Evolutionary conservation across 441 rosid genomes (phyloP).

Genomic region (Theobroma grandiflorum): DNA sequence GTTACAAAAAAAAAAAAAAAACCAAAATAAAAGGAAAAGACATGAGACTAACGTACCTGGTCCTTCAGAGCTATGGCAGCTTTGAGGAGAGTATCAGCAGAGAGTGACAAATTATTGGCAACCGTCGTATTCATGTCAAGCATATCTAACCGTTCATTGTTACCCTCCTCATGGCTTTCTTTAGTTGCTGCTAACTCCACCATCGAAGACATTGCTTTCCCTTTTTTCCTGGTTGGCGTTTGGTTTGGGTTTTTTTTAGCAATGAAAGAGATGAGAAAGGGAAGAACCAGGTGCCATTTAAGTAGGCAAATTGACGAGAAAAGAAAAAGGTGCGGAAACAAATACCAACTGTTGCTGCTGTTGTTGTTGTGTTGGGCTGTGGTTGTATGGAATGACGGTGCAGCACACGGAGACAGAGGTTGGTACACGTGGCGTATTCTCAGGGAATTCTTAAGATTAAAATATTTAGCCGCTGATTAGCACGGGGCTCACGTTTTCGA

Average conservation of each 20-base stretch:
- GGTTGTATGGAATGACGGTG: constrained; percentile 7
- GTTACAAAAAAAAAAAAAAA: neutral
- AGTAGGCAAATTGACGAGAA: neutral
- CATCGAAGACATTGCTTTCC: constrained; percentile 49
- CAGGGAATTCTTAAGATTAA: neutral
- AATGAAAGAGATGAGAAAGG: constrained; percentile 14
- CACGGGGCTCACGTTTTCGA: neutral
- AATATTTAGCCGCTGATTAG: neutral
- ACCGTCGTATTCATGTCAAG: constrained; percentile 44
- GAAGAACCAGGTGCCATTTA: neutral
- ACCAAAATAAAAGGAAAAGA: too few relatives aligned
- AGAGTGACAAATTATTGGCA: constrained; percentile 36
- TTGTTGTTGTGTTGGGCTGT: neutral
- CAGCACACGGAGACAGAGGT: neutral
- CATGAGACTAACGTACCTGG: constrained; percentile 42
- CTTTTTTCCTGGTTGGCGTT: neutral
- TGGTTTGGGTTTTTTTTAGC: neutral
- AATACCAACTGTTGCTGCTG: neutral
- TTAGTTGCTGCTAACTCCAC: constrained; percentile 48
- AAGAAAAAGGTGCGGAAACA: neutral
- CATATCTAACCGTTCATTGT: constrained; percentile 42
- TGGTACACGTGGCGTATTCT: neutral
- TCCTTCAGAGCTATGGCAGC: constrained; percentile 77
- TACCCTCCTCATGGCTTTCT: constrained; percentile 40
- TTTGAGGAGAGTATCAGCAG: constrained; percentile 52